Base-by-base conservation (phyloP, 2,329 filamentous ascomycete genomes). In the Diaporthe sp. region DNA sequence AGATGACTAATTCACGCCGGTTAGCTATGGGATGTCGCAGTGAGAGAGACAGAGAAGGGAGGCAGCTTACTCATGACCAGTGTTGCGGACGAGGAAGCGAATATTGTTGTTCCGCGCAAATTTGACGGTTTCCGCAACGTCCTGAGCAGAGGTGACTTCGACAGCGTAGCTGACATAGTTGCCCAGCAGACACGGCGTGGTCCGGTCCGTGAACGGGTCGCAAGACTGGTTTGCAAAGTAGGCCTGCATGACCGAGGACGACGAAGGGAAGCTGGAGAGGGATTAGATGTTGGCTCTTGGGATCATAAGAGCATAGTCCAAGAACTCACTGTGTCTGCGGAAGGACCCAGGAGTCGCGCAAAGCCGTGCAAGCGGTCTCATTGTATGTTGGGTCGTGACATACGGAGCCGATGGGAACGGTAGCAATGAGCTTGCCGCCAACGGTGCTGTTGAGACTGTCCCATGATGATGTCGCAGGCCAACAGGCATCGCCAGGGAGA, bases 361-460 rank as follows among this genome's bases (percentile, higher is more conserved):
- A 75, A 5, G 67, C 77, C 1, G 79, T 73, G 75, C 87, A 89
- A 49, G 80, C 78, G 3, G 76, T 79, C 22, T 79, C 82, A 79
- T 88, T 78, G 78, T 86, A 88, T 28, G 75, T 77, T 1, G 79
- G 83, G 25, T 82, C 80, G 77, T 90, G 87, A 76, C 88, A 90
- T 2, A 84, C 81, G 1, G 83, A 77, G 8, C 84, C 89, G 22
- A 90, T 79, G 4, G 89, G 89, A 0, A 86, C 80, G 0, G 87
- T 89, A 2, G 84, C 84, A 19, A 91, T 83, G 51, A 91, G 81
- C 19, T 82, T 82, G 4, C 89, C 89, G 15, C 81, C 81, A n/a
- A 91, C 81, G 2, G 88, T 86, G 25, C 79, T 58, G 78, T 91
- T 91, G 76, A 91, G 84, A 2, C 76, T 71, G 19, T 79, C 77